Base-by-base conservation (phyloP, 108 stramenopile genomes). In the Cyclotella sp. region DNA sequence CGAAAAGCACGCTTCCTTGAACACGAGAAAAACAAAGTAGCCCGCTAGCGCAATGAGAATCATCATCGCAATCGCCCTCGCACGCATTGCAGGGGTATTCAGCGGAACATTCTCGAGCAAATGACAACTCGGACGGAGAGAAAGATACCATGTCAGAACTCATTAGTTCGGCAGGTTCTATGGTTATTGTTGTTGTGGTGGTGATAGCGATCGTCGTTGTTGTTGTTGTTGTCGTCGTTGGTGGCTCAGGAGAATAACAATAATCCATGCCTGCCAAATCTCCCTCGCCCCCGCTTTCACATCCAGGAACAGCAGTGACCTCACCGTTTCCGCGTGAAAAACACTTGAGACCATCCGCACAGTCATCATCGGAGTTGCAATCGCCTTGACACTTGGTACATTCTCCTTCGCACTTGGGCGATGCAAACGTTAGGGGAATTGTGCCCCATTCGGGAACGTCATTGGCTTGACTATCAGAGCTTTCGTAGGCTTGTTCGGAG, bases 301-400 rank as follows among this genome's bases (percentile, higher is more conserved):
- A 83, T 39, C 82, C 82, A 2, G 82, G 82, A 0, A 83, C 82
- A 0, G 73, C 60, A 22, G 82, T 78, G 18, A 70, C 22, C 28
- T 83, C 78, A 8, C 81, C 81, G 22, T 41, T 40, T 0, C 70
- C 64, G 19, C 81, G 52, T 0, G 81, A 82, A 43, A 82, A 83
- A 44, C 82, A 83, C 65, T 68, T 30, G 13, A 83, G 68, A 46
- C 74, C 78, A 22, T 51, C 52, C 24, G 24, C 42, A 27, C 82
- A 83, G 54, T 83, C 82, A 6, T 41, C 60, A 75, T 83, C 73
- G 29, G 72, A 75, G 34, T 75, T 57, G 71, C 82, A 83, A 42
- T 83, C 82, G 16, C 82, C 82, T 65, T 83, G 63, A 22, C 82
- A 83, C 28, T 75, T 39, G 30, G 73, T 73, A 29, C 82, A 83